phyloP scores from a whole-genome alignment of 371 early-diverging fungal genomes.

The Mortierella sp. region DNA sequence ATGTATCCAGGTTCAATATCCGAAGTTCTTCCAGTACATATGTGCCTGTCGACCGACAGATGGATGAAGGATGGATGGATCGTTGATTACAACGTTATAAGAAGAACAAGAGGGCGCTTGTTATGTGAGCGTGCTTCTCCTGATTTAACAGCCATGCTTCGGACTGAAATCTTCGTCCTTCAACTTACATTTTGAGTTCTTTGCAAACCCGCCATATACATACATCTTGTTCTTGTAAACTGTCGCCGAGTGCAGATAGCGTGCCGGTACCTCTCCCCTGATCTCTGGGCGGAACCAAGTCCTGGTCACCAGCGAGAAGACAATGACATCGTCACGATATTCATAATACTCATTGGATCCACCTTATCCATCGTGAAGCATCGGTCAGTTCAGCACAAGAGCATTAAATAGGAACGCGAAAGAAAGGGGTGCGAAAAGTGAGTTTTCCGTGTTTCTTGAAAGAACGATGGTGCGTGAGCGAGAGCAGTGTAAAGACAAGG shows the following conservation, averaged over 20 bases:
- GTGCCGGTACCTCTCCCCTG: conserved; percentile 63
- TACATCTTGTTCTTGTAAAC: conserved; percentile 72
- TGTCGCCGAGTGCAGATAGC: conserved; percentile 72
- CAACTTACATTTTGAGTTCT: conserved; percentile 66
- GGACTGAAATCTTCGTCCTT: neutral
- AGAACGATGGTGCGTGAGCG: neutral
- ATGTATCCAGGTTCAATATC: conserved; percentile 66
- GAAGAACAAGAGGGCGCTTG: too few species aligned
- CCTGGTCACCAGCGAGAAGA: conserved; percentile 66
- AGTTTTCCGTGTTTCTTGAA: neutral
- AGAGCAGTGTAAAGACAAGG: neutral
- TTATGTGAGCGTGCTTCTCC: too few species aligned
- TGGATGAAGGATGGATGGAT: too few species aligned
- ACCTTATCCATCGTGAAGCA: conserved; percentile 55
- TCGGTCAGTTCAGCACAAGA: neutral
- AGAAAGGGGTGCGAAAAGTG: too few species aligned
- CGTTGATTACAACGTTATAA: too few species aligned
- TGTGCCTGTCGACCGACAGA: too few species aligned
- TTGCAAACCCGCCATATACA: conserved; percentile 76
- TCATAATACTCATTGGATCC: conserved; percentile 68
- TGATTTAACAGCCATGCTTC: too few species aligned
- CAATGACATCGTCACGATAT: conserved; percentile 73
- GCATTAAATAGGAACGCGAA: neutral
- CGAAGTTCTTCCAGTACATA: conserved; percentile 70
- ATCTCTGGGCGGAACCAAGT: conserved; percentile 73